Evolutionary conservation across 345 rosid species (phyloP).

Genomic region (Eutrema japonicum): DNA sequence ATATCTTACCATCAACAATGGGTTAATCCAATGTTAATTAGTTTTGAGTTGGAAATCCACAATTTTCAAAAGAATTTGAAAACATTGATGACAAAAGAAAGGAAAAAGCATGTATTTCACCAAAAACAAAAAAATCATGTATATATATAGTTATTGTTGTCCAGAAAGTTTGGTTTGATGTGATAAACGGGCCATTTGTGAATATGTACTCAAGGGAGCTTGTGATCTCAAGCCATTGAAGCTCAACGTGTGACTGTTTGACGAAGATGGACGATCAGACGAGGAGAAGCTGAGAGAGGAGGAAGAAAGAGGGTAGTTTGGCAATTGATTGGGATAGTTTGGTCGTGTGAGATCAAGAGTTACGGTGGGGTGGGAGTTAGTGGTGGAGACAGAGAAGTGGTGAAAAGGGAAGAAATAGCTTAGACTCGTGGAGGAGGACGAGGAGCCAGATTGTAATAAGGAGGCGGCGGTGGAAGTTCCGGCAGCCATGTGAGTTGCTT

Average conservation of each 20-base stretch:
- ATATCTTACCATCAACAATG: background rate
- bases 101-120: background rate
- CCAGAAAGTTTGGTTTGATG: conserved; percentile 34
- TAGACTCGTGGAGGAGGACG: conserved; percentile 41
- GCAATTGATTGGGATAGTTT: conserved; percentile 37
- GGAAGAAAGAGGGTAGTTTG: conserved; percentile 38
- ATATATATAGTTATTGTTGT: conserved; percentile 4
- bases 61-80: background rate
- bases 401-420: conserved; percentile 40
- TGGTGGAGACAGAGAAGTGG: conserved; percentile 53
- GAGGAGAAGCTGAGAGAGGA: conserved; percentile 54
- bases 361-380: conserved; percentile 63
- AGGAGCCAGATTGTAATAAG: conserved; percentile 47
- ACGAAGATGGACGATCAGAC: conserved; percentile 30
- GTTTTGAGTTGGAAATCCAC: background rate
- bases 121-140: too few relatives aligned
- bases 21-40: background rate
- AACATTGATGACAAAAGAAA: background rate
- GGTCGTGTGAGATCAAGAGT: conserved; percentile 67
- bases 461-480: conserved; percentile 53
- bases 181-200: conserved; percentile 29
- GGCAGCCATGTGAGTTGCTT: conserved; percentile 52
- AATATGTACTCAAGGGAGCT: conserved; percentile 34
- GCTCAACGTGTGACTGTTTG: conserved; percentile 32
- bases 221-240: conserved; percentile 37